Percentiles rank a stretch among this genome's conserved stretches.
phyloP scores from a whole-genome alignment of 2,329 filamentous ascomycete genomes.

The Parastagonospora nodorum region DNA sequence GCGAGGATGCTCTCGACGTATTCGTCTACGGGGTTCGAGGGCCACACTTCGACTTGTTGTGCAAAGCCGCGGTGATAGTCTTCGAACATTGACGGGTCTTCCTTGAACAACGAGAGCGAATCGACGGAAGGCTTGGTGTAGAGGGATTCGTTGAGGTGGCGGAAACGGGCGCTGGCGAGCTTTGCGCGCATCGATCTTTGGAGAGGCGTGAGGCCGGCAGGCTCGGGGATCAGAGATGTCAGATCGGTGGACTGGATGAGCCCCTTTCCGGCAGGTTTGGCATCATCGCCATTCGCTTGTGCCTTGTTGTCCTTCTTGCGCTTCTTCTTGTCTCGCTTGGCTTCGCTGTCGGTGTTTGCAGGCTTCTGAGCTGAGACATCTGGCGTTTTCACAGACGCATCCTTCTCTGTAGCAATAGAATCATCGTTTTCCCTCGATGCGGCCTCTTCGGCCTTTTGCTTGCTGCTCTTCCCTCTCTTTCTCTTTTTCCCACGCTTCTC shows the following conservation, averaged over 20 bases:
- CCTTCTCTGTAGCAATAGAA: conserved; percentile 9
- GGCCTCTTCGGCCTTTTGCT: conserved; percentile 30
- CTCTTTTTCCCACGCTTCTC: conserved; percentile 45
- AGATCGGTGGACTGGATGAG: conserved; percentile 39
- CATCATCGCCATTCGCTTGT: conserved; percentile 6
- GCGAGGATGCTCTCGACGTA: conserved; percentile 75
- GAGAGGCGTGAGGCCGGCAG: conserved; percentile 79
- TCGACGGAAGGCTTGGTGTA: conserved; percentile 89
- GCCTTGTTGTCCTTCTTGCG: conserved; percentile 40
- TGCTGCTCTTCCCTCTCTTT: conserved; percentile 36
- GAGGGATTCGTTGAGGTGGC: conserved; percentile 93
- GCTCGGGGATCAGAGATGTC: conserved; percentile 40
- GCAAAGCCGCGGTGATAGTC: conserved; percentile 98
- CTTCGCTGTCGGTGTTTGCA: conserved; percentile 20
- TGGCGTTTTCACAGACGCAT: conserved; percentile 16
- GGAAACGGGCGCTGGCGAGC: conserved; percentile 92
- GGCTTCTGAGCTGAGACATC: conserved; percentile 12
- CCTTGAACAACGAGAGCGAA: conserved; percentile 80
- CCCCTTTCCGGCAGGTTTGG: conserved; percentile 7
- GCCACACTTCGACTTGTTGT: conserved; percentile 94
- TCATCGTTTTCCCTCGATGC: not conserved
- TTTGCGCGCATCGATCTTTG: conserved; percentile 95
- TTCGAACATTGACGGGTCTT: conserved; percentile 89
- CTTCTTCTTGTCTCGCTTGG: conserved; percentile 44
- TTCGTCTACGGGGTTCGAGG: conserved; percentile 90